Percentiles rank a stretch among this genome's conserved stretches.
These are phyloP conservation scores for Phanerodontia chrysosporium DNA, from an alignment of 768 basidiomycete genomes.

Conservation along the genomic window DNA sequence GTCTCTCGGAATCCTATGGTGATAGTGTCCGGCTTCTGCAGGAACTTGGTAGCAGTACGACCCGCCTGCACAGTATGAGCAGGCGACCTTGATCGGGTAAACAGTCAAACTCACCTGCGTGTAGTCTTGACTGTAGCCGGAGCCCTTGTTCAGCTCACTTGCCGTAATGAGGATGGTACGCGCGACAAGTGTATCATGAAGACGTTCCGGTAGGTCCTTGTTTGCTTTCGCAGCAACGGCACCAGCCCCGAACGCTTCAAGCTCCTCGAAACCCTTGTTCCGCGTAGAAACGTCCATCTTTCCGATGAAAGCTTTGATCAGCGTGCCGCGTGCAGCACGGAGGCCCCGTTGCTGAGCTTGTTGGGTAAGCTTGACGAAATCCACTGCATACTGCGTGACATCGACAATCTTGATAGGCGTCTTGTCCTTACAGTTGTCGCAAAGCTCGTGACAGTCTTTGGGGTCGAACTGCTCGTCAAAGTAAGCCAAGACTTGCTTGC, in stretches of 20 bases:
- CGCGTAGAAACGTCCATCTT: conserved; percentile 43
- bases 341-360: conserved; percentile 30
- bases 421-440: conserved; percentile 77
- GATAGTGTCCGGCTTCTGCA: neutral
- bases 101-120: neutral
- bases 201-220: conserved; percentile 51
- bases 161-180: neutral
- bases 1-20: neutral
- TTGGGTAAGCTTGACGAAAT: conserved; percentile 56
- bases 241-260: conserved; percentile 49
- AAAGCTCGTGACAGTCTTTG: conserved; percentile 59
- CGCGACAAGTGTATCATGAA: conserved; percentile 15
- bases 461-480: conserved; percentile 81
- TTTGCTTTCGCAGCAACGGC: conserved; percentile 33
- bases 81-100: too few species aligned
- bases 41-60: neutral
- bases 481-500: conserved; percentile 81
- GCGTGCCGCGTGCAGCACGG: conserved; percentile 55
- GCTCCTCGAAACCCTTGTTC: conserved; percentile 43
- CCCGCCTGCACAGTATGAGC: neutral
- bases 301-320: conserved; percentile 65
- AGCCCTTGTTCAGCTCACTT: neutral
- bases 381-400: conserved; percentile 53
- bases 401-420: conserved; percentile 41
- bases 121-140: neutral